Evolutionary conservation across 768 basidiomycete genomes (phyloP).

Genomic region (Russula olivacea): DNA sequence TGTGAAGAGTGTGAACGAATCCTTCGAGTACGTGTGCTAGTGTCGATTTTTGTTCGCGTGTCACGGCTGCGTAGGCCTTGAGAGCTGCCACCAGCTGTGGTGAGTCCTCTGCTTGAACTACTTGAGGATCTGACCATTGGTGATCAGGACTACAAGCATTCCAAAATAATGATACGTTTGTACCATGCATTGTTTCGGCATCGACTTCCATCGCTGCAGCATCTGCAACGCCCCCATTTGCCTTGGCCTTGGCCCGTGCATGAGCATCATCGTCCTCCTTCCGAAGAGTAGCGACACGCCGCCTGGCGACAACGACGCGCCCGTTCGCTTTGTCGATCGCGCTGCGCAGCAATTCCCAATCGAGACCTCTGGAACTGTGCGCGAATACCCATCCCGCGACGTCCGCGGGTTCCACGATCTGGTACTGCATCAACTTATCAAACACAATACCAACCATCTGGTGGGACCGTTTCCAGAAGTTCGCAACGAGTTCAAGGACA

Average conservation of each 20-base stretch:
- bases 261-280: conserved; percentile 87
- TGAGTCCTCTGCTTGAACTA: conserved; percentile 48
- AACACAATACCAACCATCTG: conserved; percentile 91
- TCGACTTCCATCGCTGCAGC: conserved; percentile 59
- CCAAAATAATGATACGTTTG: conserved; percentile 27
- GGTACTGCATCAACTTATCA: conserved; percentile 98
- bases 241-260: conserved; percentile 66
- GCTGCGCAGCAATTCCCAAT: conserved; percentile 82
- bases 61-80: conserved; percentile 69
- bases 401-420: conserved; percentile 91
- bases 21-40: conserved; percentile 68
- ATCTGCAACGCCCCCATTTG: conserved; percentile 36
- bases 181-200: conserved; percentile 60
- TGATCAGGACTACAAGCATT: not conserved
- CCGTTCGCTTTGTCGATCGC: conserved; percentile 90
- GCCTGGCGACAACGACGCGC: conserved; percentile 69
- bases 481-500: conserved; percentile 61
- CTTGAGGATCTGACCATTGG: conserved; percentile 33
- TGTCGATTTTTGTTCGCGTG: conserved; percentile 69
- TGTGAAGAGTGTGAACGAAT: conserved; percentile 45
- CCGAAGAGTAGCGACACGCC: conserved; percentile 65
- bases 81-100: conserved; percentile 64
- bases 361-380: conserved; percentile 51
- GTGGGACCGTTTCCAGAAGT: conserved; percentile 79
- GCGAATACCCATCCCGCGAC: conserved; percentile 82